Evolutionary conservation across 768 basidiomycete genomes (phyloP), one percentile per base, ranked within the genome.

Genomic region (Rhodosporidiobolus odoratus): DNA sequence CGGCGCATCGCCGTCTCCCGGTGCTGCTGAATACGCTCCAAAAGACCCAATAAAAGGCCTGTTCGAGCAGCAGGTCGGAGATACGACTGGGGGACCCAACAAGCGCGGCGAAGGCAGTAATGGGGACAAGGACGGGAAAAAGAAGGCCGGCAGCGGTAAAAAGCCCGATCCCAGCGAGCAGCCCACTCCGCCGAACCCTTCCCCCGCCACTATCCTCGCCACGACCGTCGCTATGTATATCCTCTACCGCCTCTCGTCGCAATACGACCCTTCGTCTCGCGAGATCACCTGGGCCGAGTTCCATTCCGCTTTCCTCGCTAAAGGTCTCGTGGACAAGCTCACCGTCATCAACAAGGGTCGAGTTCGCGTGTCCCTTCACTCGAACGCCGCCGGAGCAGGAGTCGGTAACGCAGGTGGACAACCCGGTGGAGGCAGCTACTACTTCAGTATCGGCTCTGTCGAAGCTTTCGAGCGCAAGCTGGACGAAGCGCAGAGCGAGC

Each of bases 221-320:
- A 68, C 74, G 16, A 58, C 74, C 5, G 52, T 66, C 48, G 67
- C 68, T 43, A 58, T 75, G 41, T 74, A 76, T 68, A 64, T 74
- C 68, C 67, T 76, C 35, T 76, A 74, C 71, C 66, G 67, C 62
- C 38, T 73, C 59, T 67, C 74, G 47, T 65, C 62, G 2, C 64
- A 63, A 37, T 69, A 71, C 69, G 74, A 69, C 63, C 65, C 74
- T 12, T 59, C 69, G 37, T 58, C 48, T 2, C 86, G 89, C 68
- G 96, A 99, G 81, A 98, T 99, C 75, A 99, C 96, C 73, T 99
- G 96, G 95, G 94, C 97, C 81, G 96, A 98, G 81, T 99, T 99
- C 83, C 87, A 93, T 62, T 94, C 91, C 54, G 92, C 92, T 16
- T 92, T 99, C 83, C 88, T 99, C 56, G 89, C 95, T 81, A 93